phyloP scores from a whole-genome alignment of 2,329 filamentous ascomycete genomes.

The Pseudofabraea citricarpa region DNA sequence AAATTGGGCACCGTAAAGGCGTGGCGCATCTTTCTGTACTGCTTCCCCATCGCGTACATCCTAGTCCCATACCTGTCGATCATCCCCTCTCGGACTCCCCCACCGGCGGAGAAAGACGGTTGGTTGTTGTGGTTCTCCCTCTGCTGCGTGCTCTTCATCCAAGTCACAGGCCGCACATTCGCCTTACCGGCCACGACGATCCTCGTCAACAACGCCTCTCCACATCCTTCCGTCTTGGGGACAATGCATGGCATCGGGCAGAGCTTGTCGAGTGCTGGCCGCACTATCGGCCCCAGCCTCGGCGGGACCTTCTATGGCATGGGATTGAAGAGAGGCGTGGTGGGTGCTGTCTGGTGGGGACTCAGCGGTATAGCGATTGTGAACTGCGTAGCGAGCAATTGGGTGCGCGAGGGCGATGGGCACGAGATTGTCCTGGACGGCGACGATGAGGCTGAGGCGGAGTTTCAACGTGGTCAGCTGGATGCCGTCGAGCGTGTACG shows the following conservation, averaged over 20 bases:
- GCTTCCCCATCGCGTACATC: slow-evolving; percentile 67
- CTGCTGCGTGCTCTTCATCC: slow-evolving; percentile 52
- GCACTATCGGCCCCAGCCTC: slow-evolving; percentile 45
- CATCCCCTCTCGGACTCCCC: slow-evolving; percentile 39
- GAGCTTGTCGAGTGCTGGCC: slow-evolving; percentile 40
- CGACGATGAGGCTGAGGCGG: not conserved
- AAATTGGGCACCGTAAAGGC: slow-evolving; percentile 62
- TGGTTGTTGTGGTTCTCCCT: slow-evolving; percentile 5
- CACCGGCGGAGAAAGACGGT: slow-evolving; percentile 9
- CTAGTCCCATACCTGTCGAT: slow-evolving; percentile 66
- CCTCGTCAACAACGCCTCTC: slow-evolving; percentile 54
- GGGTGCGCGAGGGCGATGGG: slow-evolving; percentile 1
- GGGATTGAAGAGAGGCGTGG: slow-evolving; percentile 22
- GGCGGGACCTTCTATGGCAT: slow-evolving; percentile 33
- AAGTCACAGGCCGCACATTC: slow-evolving; percentile 71
- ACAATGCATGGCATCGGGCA: slow-evolving; percentile 50
- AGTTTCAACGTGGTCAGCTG: no score
- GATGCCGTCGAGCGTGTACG: no score
- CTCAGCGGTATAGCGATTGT: not conserved
- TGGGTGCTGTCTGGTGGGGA: slow-evolving; percentile 26
- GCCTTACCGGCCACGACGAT: slow-evolving; percentile 54
- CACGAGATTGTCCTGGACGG: slow-evolving; percentile 1
- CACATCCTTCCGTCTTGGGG: slow-evolving; percentile 49
- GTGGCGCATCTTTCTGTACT: slow-evolving; percentile 60
- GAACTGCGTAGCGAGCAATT: not conserved